These are phyloP conservation scores for Gaertneriomyces semiglobifer DNA, from an alignment of 192 early-diverging fungal genomes.

Conservation along the genomic window DNA sequence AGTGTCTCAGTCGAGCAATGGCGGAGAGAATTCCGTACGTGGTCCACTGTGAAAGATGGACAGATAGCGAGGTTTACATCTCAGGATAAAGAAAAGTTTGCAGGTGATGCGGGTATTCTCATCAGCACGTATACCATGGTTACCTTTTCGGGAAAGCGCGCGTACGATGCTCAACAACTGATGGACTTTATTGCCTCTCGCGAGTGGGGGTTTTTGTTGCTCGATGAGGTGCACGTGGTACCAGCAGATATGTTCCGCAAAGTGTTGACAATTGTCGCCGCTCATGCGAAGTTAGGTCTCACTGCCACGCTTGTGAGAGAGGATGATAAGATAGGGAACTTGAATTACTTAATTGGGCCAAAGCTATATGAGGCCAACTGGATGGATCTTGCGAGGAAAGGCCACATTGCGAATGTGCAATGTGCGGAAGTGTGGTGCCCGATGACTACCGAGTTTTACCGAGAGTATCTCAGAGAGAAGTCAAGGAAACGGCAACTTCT, in stretches of 20 bases:
- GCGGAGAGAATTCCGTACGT: conserved; percentile 94
- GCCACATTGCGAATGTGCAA: conserved; percentile 96
- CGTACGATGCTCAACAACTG: conserved; percentile 90
- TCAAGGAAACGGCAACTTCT: conserved; percentile 81
- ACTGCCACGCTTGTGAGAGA: conserved; percentile 95
- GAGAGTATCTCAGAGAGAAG: conserved; percentile 80
- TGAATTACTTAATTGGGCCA: conserved; percentile 98
- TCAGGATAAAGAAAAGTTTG: conserved; percentile 85
- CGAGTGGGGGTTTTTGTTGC: conserved; percentile 96
- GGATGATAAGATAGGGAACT: conserved; percentile 95
- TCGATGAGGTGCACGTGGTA: conserved; percentile 99
- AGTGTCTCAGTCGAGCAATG: conserved; percentile 97
- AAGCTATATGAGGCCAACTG: conserved; percentile 99
- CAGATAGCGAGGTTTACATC: conserved; percentile 95
- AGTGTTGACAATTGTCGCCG: conserved; percentile 85
- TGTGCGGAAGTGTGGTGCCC: conserved; percentile 99
- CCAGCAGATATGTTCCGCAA: conserved; percentile 92
- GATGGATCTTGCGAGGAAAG: conserved; percentile 96
- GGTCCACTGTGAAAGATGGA: conserved; percentile 88
- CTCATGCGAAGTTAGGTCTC: conserved; percentile 85
- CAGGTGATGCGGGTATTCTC: conserved; percentile 84
- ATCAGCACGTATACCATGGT: conserved; percentile 99
- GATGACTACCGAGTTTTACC: conserved; percentile 96
- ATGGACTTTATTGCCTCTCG: conserved; percentile 86
- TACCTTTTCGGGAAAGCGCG: conserved; percentile 86